Evolutionary conservation across 495 filamentous ascomycete genomes (phyloP).

Genomic region (Diplogelasinospora grovesii): DNA sequence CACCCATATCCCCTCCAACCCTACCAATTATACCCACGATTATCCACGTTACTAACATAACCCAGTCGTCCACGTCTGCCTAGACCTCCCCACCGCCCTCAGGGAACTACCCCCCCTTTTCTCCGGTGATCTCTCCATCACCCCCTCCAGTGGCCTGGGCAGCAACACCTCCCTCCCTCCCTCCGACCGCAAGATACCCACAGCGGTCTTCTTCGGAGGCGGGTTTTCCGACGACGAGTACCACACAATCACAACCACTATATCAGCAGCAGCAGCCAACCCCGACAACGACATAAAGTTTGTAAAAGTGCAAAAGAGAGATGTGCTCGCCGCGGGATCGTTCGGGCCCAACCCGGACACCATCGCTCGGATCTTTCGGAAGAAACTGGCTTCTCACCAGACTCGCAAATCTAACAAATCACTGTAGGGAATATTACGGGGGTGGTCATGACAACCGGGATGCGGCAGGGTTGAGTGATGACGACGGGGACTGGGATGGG

Average conservation of each 20-base stretch:
- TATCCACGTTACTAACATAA: background rate
- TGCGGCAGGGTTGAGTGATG: too few species aligned
- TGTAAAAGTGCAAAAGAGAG: constrained; percentile 20
- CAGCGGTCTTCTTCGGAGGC: constrained; percentile 26
- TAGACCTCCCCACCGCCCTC: constrained; percentile 16
- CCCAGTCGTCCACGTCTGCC: constrained; percentile 24
- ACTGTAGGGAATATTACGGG: too few species aligned
- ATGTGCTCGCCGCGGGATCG: constrained; percentile 25
- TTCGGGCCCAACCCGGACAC: constrained; percentile 25
- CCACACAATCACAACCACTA: constrained; percentile 17
- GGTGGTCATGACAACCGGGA: too few species aligned
- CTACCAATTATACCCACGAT: background rate
- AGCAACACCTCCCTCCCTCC: constrained; percentile 10
- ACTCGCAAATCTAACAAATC: too few species aligned
- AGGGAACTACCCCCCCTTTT: constrained; percentile 26
- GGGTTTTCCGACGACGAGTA: constrained; percentile 24
- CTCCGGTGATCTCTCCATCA: constrained; percentile 11
- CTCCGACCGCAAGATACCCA: constrained; percentile 14
- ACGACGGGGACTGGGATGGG: too few species aligned
- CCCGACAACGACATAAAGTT: constrained; percentile 16
- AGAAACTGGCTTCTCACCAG: constrained; percentile 27
- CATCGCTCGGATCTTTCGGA: constrained; percentile 28
- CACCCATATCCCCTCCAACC: background rate
- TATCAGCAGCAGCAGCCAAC: constrained; percentile 8
- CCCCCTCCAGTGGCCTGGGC: constrained; percentile 20